Conservation (phyloP, 2,329 filamentous ascomycete species). For the Pseudofabraea citricarpa region DNA sequence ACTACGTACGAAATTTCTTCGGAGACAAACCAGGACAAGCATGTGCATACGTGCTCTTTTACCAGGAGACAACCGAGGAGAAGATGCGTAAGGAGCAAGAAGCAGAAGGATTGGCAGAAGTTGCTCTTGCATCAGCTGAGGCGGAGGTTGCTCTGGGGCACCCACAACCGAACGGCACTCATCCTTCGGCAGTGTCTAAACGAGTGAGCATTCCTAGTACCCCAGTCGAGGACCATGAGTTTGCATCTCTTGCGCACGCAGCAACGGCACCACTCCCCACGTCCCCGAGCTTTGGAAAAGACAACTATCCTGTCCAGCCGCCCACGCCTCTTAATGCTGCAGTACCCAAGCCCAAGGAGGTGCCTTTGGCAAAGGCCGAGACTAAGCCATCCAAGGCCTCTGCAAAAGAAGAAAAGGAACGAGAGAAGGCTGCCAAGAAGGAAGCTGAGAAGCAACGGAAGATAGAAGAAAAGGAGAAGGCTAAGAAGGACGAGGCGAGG, state of each 20-base stretch:
- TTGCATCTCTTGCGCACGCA: constrained; percentile 60
- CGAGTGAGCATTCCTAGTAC: constrained; percentile 45
- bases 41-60: constrained; percentile 95
- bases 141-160: constrained; percentile 50
- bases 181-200: constrained; percentile 39
- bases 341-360: constrained; percentile 20
- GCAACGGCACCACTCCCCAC: constrained; percentile 52
- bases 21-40: constrained; percentile 87
- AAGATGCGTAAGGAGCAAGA: constrained; percentile 74
- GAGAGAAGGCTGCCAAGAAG: constrained; percentile 46
- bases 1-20: constrained; percentile 95
- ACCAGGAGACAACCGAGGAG: constrained; percentile 80
- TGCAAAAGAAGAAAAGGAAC: constrained; percentile 57
- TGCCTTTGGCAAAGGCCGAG: constrained; percentile 24
- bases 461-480: constrained; percentile 26
- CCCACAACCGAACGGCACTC: constrained; percentile 37
- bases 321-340: constrained; percentile 20
- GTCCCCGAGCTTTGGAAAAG: constrained; percentile 4
- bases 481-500: constrained; percentile 42
- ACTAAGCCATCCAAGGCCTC: constrained; percentile 25
- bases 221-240: constrained; percentile 43
- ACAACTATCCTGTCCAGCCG: constrained; percentile 13
- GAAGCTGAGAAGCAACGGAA: constrained; percentile 35
- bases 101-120: constrained; percentile 60
- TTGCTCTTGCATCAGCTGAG: constrained; percentile 53